These are phyloP conservation scores for Candida schatavii DNA, from an alignment of 805 yeast species.

Conservation along the genomic window DNA sequence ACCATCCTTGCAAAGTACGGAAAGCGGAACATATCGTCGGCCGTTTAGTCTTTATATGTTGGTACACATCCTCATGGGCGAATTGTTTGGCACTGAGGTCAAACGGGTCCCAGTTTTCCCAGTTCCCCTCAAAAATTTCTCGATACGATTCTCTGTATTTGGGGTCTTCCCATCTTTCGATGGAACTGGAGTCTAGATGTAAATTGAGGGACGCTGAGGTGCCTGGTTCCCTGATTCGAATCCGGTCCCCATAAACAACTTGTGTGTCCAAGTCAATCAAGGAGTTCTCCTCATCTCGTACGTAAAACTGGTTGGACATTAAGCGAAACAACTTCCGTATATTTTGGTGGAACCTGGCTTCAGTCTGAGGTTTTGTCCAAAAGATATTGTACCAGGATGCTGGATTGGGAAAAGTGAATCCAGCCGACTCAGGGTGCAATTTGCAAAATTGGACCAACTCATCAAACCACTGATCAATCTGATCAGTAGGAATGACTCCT, in stretches of 20 bases:
- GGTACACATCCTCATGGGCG: constrained; percentile 32
- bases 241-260: constrained; percentile 39
- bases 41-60: constrained; percentile 11
- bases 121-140: constrained; percentile 34
- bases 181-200: constrained; percentile 39
- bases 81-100: constrained; percentile 30
- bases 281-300: constrained; percentile 15
- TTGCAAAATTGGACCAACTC: constrained; percentile 15
- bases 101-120: constrained; percentile 45
- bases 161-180: constrained; percentile 47
- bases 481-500: constrained; percentile 12
- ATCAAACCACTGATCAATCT: constrained; percentile 15
- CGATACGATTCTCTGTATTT: constrained; percentile 34
- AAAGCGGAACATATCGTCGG: constrained; percentile 29
- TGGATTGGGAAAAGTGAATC: constrained; percentile 24
- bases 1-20: constrained; percentile 46
- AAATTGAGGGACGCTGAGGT: constrained; percentile 29
- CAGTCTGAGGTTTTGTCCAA: constrained; percentile 39
- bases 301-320: constrained; percentile 12
- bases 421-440: constrained; percentile 26
- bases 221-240: constrained; percentile 41
- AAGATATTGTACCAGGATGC: constrained; percentile 34
- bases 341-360: constrained; percentile 38
- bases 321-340: constrained; percentile 25
- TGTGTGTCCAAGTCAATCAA: constrained; percentile 28